Evolutionary conservation across 495 filamentous ascomycete genomes (phyloP), one percentile per base, ranked within the genome.

Genomic region (Daldinia grandis): DNA sequence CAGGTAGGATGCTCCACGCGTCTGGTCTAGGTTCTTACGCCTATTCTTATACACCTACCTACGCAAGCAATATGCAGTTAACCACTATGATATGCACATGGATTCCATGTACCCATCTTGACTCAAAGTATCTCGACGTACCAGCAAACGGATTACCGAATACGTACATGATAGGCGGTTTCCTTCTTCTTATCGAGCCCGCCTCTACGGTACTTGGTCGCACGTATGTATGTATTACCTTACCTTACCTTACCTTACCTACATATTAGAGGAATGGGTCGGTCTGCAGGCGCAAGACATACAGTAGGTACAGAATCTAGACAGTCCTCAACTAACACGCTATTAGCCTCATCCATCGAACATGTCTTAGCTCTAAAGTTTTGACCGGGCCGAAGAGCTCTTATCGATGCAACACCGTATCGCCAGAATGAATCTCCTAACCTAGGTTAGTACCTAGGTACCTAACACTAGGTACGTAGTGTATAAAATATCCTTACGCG

Each of bases 231-330:
- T 49, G n/a, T n/a, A n/a, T n/a, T n/a, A n/a, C n/a, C n/a, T n/a
- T n/a, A n/a, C n/a, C n/a, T n/a, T n/a, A n/a, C n/a, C n/a, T n/a
- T n/a, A n/a, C n/a, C n/a, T n/a, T n/a, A n/a, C n/a, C n/a, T 53
- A 53, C 40, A 58, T 62, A 58, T 66, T 53, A 58, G 25, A 58
- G 68, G 57, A 64, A 28, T 47, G 19, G 42, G 44, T 50, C 58
- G 42, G 44, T 50, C 58, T 67, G 69, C 58, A 67, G 30, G 69
- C 37, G 58, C 69, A 56, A 67, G 69, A 72, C 63, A 66, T 67
- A 63, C 49, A 54, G 49, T n/a, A n/a, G n/a, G n/a, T n/a, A 27
- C 38, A 50, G 5, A 53, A 27, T 51, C 57, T 47, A 47, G 47
- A 57, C 28, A 60, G 14, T 40, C 14, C 25, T 47, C 7, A 47